A percentile compares a stretch with the other conserved stretches of the same genome.
These are phyloP conservation scores for Sclerotinia trifoliorum DNA, from an alignment of 2,329 filamentous ascomycete genomes.

Conservation along the genomic window DNA sequence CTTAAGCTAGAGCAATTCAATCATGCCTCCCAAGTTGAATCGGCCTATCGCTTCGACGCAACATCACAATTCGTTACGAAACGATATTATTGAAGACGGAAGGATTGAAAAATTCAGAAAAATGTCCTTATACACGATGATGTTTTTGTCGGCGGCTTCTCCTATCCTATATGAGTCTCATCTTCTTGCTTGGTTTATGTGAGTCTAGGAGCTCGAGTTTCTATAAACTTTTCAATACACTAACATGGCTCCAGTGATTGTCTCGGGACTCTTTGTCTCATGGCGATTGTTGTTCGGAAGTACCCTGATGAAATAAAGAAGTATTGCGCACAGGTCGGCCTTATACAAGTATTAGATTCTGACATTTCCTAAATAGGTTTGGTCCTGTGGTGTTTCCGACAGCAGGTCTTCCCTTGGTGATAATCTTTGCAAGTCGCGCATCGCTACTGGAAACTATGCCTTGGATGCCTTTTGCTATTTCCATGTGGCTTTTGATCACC, in stretches of 20 bases:
- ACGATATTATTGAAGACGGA: neutral
- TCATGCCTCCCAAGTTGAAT: neutral
- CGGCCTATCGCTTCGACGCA: neutral
- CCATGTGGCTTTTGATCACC: conserved; percentile 25
- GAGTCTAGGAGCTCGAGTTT: neutral
- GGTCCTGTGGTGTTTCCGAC: neutral
- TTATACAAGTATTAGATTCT: neutral
- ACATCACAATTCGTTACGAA: neutral
- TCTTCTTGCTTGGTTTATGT: conserved; percentile 22
- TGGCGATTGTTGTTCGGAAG: conserved; percentile 15
- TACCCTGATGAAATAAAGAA: conserved; percentile 23
- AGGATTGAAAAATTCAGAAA: neutral
- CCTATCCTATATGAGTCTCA: conserved; percentile 24
- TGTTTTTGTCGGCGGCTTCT: conserved; percentile 23
- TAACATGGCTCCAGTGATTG: conserved; percentile 8
- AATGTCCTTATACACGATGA: conserved; percentile 22
- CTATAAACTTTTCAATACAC: neutral
- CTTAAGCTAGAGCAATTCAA: neutral
- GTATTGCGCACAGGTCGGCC: conserved; percentile 12
- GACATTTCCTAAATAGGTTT: conserved; percentile 13
- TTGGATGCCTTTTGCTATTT: conserved; percentile 25
- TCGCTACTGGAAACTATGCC: conserved; percentile 20
- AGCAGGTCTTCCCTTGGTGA: neutral
- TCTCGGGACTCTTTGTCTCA: conserved; percentile 16
- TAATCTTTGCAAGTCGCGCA: conserved; percentile 20